phyloP scores from a whole-genome alignment of 768 basidiomycete species.

The Amylocystis lapponica region DNA sequence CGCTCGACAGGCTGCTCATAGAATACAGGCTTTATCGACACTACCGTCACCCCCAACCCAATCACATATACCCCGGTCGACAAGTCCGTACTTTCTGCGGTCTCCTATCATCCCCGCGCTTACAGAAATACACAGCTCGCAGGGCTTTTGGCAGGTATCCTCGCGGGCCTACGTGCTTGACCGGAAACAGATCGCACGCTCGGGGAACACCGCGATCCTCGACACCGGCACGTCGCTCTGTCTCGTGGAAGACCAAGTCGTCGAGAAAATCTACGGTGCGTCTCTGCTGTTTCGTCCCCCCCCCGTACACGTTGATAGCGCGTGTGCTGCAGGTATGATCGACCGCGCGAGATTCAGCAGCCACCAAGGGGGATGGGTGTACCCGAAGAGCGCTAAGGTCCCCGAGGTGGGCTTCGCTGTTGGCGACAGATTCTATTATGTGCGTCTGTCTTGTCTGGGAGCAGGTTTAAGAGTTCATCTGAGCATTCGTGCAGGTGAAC shows the following conservation, averaged over 20 bases:
- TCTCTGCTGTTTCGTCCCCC: too few species aligned
- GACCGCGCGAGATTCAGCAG: conserved; percentile 30
- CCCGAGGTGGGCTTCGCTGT: conserved; percentile 30
- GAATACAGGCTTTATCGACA: conserved; percentile 27
- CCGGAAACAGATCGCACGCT: conserved; percentile 20
- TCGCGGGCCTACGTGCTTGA: conserved; percentile 22
- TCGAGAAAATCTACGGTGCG: conserved; percentile 26
- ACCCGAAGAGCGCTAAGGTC: conserved; percentile 25
- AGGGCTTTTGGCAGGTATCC: conserved; percentile 35
- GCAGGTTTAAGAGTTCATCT: too few species aligned
- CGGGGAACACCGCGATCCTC: conserved; percentile 30
- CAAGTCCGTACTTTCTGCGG: conserved; percentile 17
- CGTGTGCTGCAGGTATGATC: too few species aligned
- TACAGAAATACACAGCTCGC: conserved; percentile 19
- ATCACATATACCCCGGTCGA: conserved; percentile 21
- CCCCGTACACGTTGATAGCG: too few species aligned
- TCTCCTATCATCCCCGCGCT: conserved; percentile 1
- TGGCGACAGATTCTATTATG: conserved; percentile 27
- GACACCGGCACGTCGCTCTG: conserved; percentile 32
- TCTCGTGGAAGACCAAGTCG: conserved; percentile 27
- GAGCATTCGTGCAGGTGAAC: conserved; percentile 10
- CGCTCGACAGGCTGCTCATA: not conserved
- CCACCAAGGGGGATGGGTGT: conserved; percentile 33
- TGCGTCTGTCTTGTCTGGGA: conserved; percentile 11
- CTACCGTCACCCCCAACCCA: conserved; percentile 24